A percentile compares a stretch with the other conserved stretches of the same genome.
Conservation (phyloP, 306 rosid species). For the Fagus sylvatica region DNA sequence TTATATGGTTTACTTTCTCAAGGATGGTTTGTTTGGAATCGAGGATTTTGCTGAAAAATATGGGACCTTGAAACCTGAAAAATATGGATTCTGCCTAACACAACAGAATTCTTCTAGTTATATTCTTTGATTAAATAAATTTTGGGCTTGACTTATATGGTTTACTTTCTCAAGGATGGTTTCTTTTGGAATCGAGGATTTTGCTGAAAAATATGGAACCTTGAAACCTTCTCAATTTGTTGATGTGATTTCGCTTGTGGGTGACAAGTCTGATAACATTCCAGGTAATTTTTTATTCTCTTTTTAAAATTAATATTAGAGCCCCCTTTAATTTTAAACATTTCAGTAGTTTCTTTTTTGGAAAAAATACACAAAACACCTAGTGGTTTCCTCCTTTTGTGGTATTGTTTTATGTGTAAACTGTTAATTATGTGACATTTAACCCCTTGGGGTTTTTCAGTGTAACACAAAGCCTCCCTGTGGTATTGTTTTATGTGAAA, state of each 20-base stretch:
- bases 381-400: too few relatives aligned
- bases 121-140: slow-evolving; percentile 8
- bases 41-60: slow-evolving; percentile 74
- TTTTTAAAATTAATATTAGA: slow-evolving; percentile 10
- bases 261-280: slow-evolving; percentile 89
- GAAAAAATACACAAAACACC: too few relatives aligned
- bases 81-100: background rate
- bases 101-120: background rate
- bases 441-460: too few relatives aligned
- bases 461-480: too few relatives aligned
- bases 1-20: slow-evolving; percentile 20
- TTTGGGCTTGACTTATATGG: slow-evolving; percentile 16
- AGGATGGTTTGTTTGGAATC: slow-evolving; percentile 90
- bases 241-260: slow-evolving; percentile 80
- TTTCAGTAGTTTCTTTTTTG: background rate
- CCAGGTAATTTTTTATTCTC: slow-evolving; percentile 66
- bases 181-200: slow-evolving; percentile 94
- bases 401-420: too few relatives aligned
- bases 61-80: too few relatives aligned
- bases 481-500: too few relatives aligned
- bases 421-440: too few relatives aligned
- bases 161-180: slow-evolving; percentile 66
- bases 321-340: background rate
- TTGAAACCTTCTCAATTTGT: slow-evolving; percentile 90
- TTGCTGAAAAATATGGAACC: slow-evolving; percentile 65